Evolutionary conservation across 2,329 filamentous ascomycete genomes (phyloP).

Genomic region (Exophiala sp.): DNA sequence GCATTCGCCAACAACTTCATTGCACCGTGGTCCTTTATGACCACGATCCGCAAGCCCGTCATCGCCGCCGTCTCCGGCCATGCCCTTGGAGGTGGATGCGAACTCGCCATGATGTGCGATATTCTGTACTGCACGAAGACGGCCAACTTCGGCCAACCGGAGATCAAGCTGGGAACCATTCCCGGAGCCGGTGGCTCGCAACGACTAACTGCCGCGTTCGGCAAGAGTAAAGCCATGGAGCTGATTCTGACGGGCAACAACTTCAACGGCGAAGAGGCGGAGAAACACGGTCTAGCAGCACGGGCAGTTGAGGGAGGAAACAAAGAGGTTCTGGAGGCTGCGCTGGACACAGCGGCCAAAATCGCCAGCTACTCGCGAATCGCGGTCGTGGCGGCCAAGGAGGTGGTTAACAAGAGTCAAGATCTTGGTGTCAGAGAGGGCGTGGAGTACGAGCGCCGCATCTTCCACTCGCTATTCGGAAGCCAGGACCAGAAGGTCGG

Average conservation of each 20-base stretch:
- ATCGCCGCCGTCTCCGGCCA: constrained; percentile 93
- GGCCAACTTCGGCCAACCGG: constrained; percentile 92
- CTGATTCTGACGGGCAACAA: constrained; percentile 79
- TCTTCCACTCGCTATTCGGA: constrained; percentile 91
- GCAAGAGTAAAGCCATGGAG: constrained; percentile 86
- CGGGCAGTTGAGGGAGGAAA: constrained; percentile 67
- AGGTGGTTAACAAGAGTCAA: constrained; percentile 99
- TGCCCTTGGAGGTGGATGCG: constrained; percentile 89
- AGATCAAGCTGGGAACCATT: constrained; percentile 90
- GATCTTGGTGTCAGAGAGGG: constrained; percentile 81
- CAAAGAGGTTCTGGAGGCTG: constrained; percentile 74
- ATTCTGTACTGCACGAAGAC: constrained; percentile 80
- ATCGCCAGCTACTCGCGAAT: constrained; percentile 83
- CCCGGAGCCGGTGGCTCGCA: constrained; percentile 90
- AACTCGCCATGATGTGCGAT: constrained; percentile 96
- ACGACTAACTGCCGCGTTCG: constrained; percentile 73
- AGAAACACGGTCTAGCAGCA: constrained; percentile 83
- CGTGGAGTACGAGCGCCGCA: constrained; percentile 85
- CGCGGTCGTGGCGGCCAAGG: constrained; percentile 85
- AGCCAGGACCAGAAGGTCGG: constrained; percentile 96
- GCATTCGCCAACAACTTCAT: constrained; percentile 92
- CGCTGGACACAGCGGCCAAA: constrained; percentile 75
- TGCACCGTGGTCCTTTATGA: constrained; percentile 83
- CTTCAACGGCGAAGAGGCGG: constrained; percentile 78
- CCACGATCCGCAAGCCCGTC: constrained; percentile 83